Base-by-base conservation (phyloP, 208 protist genomes). In the Leptomonas seymouri region DNA sequence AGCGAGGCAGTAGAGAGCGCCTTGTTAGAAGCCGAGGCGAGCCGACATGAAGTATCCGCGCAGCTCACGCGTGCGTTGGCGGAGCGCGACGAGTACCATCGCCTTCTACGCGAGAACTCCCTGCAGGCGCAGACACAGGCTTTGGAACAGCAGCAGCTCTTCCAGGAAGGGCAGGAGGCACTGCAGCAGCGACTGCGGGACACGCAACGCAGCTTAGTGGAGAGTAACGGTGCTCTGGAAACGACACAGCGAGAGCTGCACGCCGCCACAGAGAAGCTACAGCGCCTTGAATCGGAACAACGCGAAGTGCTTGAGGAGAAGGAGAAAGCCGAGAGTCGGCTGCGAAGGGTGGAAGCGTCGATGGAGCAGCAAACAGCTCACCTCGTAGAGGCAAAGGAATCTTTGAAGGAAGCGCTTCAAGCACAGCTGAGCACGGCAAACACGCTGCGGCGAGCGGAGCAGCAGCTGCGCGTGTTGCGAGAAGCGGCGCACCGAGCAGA, bases 71-170 rank as follows among this genome's bases (percentile, higher is more conserved):
- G 31, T 21, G 68, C 53, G 30, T 59, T 69, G 63, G 44, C n/a
- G 3, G 81, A 85, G 72, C 45, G 66, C 0, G 67, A 77, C 7
- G 46, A 46, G n/a, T 46, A 68, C 8, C 76, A 81, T 15, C 50
- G 36, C 20, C 23, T 66, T 14, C 46, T 75, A 2, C 74, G 82
- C 28, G 71, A 69, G 14, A 42, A 67, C 21, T 59, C 67, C 9
- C 66, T 78, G 44, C 50, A 76, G 34, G 48, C 56, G 1, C 76
- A 80, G 27, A 54, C 74, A 34, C 82, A 93, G 36, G 45, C 84
- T 15, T 51, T 93, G 50, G 87, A 93, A 49, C 82, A 93, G 56
- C 85, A 93, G 55, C 70, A 85, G 54, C 74, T 90, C 16, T 61
- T 81, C 36, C 51, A 68, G 21, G 72, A 83, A 16, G 56, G 58